A percentile compares a stretch with the other conserved stretches of the same genome.
Conservation (phyloP, 371 early-diverging fungal genomes). For the Lichtheimia ornata region DNA sequence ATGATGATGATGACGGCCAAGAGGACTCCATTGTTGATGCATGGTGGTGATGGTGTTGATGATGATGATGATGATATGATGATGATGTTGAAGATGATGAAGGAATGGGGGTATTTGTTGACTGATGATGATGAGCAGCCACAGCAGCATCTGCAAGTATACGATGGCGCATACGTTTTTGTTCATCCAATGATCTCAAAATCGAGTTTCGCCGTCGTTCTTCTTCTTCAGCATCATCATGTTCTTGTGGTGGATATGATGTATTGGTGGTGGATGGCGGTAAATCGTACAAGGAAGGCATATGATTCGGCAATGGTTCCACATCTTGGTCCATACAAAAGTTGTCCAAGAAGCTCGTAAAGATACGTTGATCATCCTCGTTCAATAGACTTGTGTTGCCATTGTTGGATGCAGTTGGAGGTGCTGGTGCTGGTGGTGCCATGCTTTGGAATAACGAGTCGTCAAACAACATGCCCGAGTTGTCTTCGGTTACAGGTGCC, state of each 20-base stretch:
- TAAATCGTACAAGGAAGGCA: slow-evolving; percentile 19
- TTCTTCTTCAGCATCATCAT: slow-evolving; percentile 26
- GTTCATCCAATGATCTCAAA: slow-evolving; percentile 37
- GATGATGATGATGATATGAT: background rate
- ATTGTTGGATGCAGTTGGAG: slow-evolving; percentile 6
- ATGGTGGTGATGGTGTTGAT: background rate
- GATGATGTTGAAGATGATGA: too few relatives aligned
- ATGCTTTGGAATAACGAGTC: slow-evolving; percentile 16
- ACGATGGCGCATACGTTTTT: slow-evolving; percentile 30
- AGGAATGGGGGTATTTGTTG: too few relatives aligned
- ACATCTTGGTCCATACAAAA: slow-evolving; percentile 43
- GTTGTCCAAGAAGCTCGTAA: slow-evolving; percentile 45
- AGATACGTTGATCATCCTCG: slow-evolving; percentile 46
- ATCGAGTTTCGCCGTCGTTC: slow-evolving; percentile 38
- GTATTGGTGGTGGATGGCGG: slow-evolving; percentile 6
- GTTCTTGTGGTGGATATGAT: background rate
- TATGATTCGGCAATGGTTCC: slow-evolving; percentile 25
- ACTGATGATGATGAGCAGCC: too few relatives aligned
- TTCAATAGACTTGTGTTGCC: slow-evolving; percentile 20
- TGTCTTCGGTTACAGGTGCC: slow-evolving; percentile 16
- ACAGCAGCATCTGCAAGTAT: slow-evolving; percentile 10
- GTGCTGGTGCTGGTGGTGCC: slow-evolving; percentile 8
- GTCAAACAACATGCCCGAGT: slow-evolving; percentile 5
- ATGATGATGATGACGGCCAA: background rate
- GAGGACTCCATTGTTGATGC: slow-evolving; percentile 8